These are phyloP conservation scores for Chamaecrista fasciculata DNA, from an alignment of 306 rosid genomes.

Conservation along the genomic window DNA sequence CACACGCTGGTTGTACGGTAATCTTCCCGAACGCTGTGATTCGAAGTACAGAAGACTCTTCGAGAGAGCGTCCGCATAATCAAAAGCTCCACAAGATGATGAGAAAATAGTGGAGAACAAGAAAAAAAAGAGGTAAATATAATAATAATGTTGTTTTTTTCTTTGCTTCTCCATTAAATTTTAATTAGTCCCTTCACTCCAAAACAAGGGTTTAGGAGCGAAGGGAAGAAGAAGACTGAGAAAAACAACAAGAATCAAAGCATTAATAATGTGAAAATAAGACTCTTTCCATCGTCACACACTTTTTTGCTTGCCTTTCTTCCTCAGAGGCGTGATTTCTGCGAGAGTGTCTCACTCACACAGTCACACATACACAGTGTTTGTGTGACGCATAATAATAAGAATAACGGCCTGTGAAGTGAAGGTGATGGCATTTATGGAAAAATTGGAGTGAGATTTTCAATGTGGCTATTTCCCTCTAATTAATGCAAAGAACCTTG, in stretches of 20 bases:
- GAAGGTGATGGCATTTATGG: constrained; percentile 1
- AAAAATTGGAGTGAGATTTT: constrained; percentile 13
- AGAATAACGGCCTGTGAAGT: constrained; percentile 14
- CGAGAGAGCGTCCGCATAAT: constrained; percentile 69
- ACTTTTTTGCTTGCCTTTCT: not conserved
- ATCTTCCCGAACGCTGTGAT: constrained; percentile 87
- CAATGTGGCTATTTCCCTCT: not conserved
- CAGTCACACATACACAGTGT: too few relatives aligned
- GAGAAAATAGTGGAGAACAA: constrained; percentile 30
- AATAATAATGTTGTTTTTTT: constrained; percentile 8
- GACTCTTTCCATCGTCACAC: not conserved
- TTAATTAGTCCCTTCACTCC: constrained; percentile 40
- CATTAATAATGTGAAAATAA: constrained; percentile 12
- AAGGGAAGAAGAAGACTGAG: constrained; percentile 32
- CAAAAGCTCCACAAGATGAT: constrained; percentile 32
- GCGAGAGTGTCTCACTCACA: not conserved
- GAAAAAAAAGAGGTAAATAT: constrained; percentile 1
- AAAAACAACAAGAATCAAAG: not conserved
- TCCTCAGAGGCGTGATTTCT: not conserved
- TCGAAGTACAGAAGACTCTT: constrained; percentile 89
- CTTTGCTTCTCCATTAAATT: constrained; percentile 29
- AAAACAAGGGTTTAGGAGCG: constrained; percentile 30
- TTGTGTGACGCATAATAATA: constrained; percentile 26
- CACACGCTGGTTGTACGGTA: constrained; percentile 87
- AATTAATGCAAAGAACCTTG: not conserved